Conservation (phyloP, 768 basidiomycete genomes). For the Rhodotorula graminis region DNA sequence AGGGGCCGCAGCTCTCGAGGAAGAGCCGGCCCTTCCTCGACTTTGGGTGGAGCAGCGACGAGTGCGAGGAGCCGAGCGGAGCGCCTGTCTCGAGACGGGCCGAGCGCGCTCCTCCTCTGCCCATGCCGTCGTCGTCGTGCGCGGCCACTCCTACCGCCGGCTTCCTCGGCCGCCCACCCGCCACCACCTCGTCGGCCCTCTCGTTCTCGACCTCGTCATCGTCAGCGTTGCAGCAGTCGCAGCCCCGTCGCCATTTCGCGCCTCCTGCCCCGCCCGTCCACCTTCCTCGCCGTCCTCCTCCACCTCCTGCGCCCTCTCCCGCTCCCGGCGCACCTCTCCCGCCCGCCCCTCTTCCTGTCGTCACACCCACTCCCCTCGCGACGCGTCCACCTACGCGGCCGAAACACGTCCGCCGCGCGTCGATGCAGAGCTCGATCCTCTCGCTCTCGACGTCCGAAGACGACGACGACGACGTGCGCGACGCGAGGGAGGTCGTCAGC, state of each 20-base stretch:
- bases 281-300: not conserved
- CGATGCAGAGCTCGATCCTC: not conserved
- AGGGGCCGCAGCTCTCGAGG: not conserved
- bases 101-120: not conserved
- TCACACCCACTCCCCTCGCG: too few species aligned
- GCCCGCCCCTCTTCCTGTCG: not conserved
- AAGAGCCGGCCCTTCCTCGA: slow-evolving; percentile 14
- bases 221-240: too few species aligned
- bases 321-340: too few species aligned
- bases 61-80: not conserved
- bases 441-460: not conserved
- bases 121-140: too few species aligned
- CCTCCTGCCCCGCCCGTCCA: not conserved
- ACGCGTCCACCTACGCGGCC: too few species aligned
- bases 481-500: not conserved
- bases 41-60: slow-evolving; percentile 4
- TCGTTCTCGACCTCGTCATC: not conserved
- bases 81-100: too few species aligned
- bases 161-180: too few species aligned
- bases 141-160: too few species aligned
- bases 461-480: not conserved
- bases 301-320: too few species aligned
- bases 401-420: not conserved
- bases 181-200: not conserved
- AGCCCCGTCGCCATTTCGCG: too few species aligned